Conservation (phyloP, 2,329 filamentous ascomycete genomes). For the Colletotrichum theobromicola region DNA sequence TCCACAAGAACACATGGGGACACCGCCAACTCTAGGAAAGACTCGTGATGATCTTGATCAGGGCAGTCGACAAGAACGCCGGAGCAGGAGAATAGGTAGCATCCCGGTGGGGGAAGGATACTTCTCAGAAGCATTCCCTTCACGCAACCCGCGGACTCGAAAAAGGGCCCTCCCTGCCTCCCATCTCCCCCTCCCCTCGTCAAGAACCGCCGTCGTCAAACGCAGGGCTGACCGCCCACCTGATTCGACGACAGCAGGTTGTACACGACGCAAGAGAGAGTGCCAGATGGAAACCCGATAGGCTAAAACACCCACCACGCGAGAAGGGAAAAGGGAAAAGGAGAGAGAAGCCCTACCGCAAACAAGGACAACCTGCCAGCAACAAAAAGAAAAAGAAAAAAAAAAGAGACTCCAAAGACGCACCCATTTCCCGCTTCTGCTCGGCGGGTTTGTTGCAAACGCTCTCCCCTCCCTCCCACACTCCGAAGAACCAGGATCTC, state of each 20-base stretch:
- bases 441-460: background rate
- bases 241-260: background rate
- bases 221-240: background rate
- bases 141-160: background rate
- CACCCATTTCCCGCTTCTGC: background rate
- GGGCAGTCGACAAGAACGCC: background rate
- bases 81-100: background rate
- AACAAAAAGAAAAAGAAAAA: background rate
- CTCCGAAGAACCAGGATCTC: background rate
- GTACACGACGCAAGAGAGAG: background rate
- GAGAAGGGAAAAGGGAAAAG: too few relatives aligned
- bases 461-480: background rate
- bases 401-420: background rate
- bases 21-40: background rate
- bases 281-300: background rate
- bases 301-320: conserved; percentile 2
- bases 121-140: too few relatives aligned
- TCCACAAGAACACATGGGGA: background rate
- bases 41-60: background rate
- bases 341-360: background rate
- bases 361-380: background rate
- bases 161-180: background rate
- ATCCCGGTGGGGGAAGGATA: background rate
- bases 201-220: background rate
- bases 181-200: background rate